phyloP scores from a whole-genome alignment of 129 eudicot species.

The Escallonia herrerae region DNA sequence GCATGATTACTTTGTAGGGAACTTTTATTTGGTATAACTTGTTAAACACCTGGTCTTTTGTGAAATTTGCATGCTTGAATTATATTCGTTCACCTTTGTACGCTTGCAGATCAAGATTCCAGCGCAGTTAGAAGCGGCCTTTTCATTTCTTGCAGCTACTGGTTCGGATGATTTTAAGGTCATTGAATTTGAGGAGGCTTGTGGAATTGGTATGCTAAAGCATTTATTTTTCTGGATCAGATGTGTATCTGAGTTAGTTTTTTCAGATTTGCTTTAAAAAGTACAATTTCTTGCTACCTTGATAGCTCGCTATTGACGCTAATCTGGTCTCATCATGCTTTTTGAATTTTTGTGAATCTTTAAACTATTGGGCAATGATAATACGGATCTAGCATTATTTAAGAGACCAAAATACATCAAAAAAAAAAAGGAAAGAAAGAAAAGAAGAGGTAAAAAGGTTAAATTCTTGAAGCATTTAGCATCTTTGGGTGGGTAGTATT shows the following conservation, averaged over 20 bases:
- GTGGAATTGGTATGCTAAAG: constrained; percentile 81
- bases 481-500: no score
- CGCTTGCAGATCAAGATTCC: constrained; percentile 71
- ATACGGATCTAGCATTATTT: no score
- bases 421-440: no score
- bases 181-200: constrained; percentile 74
- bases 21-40: neutral
- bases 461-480: no score
- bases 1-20: neutral
- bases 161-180: constrained; percentile 49
- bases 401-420: no score
- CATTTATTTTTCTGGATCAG: neutral
- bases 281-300: no score
- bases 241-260: neutral
- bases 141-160: constrained; percentile 52
- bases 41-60: constrained; percentile 2
- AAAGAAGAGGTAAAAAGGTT: no score
- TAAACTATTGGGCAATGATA: no score
- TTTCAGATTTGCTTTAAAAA: no score
- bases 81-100: neutral
- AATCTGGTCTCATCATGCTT: no score
- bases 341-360: no score
- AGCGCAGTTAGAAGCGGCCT: constrained; percentile 90
- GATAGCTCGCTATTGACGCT: no score
- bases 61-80: neutral